Conservation (phyloP, 2,329 filamentous ascomycete genomes). For the Whalleya microplaca region DNA sequence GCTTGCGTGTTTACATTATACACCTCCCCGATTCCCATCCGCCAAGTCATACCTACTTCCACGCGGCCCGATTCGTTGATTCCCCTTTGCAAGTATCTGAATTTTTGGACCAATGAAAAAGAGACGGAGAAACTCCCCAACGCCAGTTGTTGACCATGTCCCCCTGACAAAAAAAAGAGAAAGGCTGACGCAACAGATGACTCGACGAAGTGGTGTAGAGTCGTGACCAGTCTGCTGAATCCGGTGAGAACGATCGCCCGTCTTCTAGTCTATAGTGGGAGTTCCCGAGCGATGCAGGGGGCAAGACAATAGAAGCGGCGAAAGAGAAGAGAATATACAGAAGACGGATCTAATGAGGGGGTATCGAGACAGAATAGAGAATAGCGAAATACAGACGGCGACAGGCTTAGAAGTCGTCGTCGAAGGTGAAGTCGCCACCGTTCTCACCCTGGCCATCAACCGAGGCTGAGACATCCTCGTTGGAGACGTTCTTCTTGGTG, state of each 20-base stretch:
- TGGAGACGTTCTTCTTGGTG: constrained; percentile 67
- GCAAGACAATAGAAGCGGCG: not conserved
- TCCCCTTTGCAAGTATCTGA: constrained; percentile 4
- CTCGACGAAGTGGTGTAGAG: not conserved
- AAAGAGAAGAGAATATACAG: constrained; percentile 10
- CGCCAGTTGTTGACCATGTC: constrained; percentile 13
- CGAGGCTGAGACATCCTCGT: constrained; percentile 48
- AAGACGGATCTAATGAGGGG: constrained; percentile 25
- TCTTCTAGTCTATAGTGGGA: constrained; percentile 15
- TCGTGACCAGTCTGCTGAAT: not conserved
- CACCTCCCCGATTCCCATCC: constrained; percentile 20
- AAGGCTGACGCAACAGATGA: constrained; percentile 9
- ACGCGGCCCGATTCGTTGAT: constrained; percentile 5
- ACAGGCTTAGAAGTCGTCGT: constrained; percentile 86
- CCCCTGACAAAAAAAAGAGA: constrained; percentile 2
- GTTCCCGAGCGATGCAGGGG: constrained; percentile 1
- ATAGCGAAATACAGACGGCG: constrained; percentile 20
- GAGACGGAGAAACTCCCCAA: constrained; percentile 9
- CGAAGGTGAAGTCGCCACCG: constrained; percentile 85
- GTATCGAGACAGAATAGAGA: constrained; percentile 28
- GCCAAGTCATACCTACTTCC: constrained; percentile 20
- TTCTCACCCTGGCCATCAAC: constrained; percentile 59
- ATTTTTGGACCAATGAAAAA: not conserved
- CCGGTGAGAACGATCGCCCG: constrained; percentile 20
- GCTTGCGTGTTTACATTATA: constrained; percentile 18